Percentiles rank a stretch among this genome's conserved stretches.
These are phyloP conservation scores for Sporothrix schenckii DNA, from an alignment of 2,329 filamentous ascomycete species.

Conservation along the genomic window DNA sequence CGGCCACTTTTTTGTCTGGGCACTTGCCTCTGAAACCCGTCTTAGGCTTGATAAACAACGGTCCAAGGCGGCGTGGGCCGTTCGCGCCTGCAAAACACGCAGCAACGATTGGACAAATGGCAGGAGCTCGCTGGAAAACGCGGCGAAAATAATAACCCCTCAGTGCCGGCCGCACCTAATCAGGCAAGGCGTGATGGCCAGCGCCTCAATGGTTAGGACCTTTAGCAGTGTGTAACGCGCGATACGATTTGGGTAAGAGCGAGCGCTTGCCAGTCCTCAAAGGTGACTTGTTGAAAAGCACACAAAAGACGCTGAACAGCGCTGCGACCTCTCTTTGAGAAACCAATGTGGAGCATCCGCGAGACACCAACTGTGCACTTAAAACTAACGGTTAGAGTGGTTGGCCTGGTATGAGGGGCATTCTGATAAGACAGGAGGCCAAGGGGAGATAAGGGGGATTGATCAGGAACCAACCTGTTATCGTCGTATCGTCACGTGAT, in stretches of 20 bases:
- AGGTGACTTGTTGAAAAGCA: not conserved
- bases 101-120: conserved; percentile 27
- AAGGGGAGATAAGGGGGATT: conserved; percentile 17
- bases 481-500: conserved; percentile 28
- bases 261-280: conserved; percentile 9
- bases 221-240: conserved; percentile 19
- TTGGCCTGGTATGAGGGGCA: not conserved
- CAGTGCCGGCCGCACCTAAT: conserved; percentile 28
- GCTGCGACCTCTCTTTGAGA: not conserved
- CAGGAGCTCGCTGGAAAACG: conserved; percentile 36
- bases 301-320: not conserved
- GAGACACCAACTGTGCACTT: not conserved
- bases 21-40: conserved; percentile 1
- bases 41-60: conserved; percentile 10
- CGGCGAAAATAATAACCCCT: conserved; percentile 37
- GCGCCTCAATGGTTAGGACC: conserved; percentile 14
- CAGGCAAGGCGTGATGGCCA: not conserved
- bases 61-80: conserved; percentile 20
- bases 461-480: conserved; percentile 7
- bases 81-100: conserved; percentile 2
- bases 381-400: not conserved
- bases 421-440: not conserved
- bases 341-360: not conserved
- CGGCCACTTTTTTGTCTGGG: conserved; percentile 10
- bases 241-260: conserved; percentile 10